Evolutionary conservation across 805 yeast species (phyloP), one percentile per base, ranked within the genome.

Genomic region (Gaillardinia entomophila): DNA sequence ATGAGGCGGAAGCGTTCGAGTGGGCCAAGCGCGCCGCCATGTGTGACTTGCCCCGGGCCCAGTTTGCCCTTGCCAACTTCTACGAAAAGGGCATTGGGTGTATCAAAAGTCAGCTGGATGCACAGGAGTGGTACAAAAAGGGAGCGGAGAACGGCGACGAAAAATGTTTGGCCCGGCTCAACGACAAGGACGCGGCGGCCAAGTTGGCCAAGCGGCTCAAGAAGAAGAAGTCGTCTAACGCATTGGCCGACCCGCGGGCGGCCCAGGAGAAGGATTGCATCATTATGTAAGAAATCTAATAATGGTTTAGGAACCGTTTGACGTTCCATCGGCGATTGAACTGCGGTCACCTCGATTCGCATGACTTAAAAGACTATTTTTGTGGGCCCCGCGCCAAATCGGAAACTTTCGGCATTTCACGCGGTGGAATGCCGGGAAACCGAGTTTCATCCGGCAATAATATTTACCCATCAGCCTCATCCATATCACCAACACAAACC

Each of bases 11-110:
- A 57, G 94, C 97, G 1, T 90, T 81, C 55, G 92, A 86, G 48
- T 92, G 97, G 97, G 97, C 97, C 1, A 63, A 75, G 33, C 69
- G 85, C 41, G 90, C 97, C 0, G 97, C 97, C 0, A 67, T 72
- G 26, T 62, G 76, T 25, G 85, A 85, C 12, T 67, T 72, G 24
- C 73, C 86, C 4, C 86, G 86, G 55, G 97, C 95, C 1, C 95
- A 87, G 68, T 79, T 74, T 53, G 82, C 94, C 0, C 63, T 87
- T 26, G 95, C 89, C 16, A 80, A 82, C 49, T 88, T 89, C 48
- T 78, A 76, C 49, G 95, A 87, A 40, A 73, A 78, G 49, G 97
- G 97, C 1, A 77, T 87, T 41, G 98, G 97, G 2, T 82, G 95
- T 52, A 76, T 71, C 15, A 60, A 65, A 19, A 75, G 84, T 52